These are phyloP conservation scores for Casaregolazyma lundiana DNA, from an alignment of 1,139 yeast genomes.

Conservation along the genomic window DNA sequence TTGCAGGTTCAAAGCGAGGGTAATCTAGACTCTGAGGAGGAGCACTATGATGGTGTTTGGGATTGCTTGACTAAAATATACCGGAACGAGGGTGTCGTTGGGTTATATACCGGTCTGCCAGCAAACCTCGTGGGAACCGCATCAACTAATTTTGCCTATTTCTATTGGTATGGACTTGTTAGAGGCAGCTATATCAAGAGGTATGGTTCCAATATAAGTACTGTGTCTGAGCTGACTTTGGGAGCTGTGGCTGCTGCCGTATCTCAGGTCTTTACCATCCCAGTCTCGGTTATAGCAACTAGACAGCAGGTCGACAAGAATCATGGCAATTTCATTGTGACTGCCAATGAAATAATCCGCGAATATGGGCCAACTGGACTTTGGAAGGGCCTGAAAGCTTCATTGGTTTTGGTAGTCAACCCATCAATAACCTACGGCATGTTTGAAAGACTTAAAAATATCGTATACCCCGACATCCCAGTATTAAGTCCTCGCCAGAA, in stretches of 20 bases:
- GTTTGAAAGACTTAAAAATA: constrained; percentile 61
- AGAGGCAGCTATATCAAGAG: constrained; percentile 53
- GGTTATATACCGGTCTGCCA: constrained; percentile 70
- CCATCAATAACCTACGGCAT: constrained; percentile 88
- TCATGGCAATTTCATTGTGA: constrained; percentile 38
- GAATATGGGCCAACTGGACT: constrained; percentile 70
- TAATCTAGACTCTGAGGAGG: constrained; percentile 12
- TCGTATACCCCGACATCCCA: constrained; percentile 46
- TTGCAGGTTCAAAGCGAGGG: constrained; percentile 48
- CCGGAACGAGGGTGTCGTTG: constrained; percentile 56
- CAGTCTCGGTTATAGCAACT: constrained; percentile 77
- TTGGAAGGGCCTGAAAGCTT: constrained; percentile 83
- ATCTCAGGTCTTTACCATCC: constrained; percentile 79
- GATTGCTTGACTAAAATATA: constrained; percentile 63
- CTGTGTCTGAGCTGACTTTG: constrained; percentile 66
- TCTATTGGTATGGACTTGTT: constrained; percentile 78
- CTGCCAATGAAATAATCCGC: constrained; percentile 53
- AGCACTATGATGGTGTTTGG: constrained; percentile 48
- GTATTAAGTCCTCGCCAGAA: constrained; percentile 61
- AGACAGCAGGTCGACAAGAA: constrained; percentile 59
- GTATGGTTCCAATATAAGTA: constrained; percentile 36
- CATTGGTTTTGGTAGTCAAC: constrained; percentile 71
- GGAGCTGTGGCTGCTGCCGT: constrained; percentile 85
- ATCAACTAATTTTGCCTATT: constrained; percentile 76
- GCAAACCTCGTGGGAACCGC: constrained; percentile 72